Base-by-base conservation (phyloP, 208 protist genomes). In the Leishmania tropica region DNA sequence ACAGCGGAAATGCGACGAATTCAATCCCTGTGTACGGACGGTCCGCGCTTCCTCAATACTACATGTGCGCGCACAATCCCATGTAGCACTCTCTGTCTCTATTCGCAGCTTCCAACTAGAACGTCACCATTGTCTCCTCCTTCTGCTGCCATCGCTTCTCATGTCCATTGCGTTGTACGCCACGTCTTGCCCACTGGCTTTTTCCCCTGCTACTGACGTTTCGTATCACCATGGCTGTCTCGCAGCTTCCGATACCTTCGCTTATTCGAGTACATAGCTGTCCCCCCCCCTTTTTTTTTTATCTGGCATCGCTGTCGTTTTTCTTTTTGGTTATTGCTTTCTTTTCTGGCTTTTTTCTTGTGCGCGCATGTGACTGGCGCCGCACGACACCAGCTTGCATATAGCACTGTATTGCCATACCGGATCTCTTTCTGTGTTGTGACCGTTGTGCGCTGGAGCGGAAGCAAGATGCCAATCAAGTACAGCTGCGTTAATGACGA, bases 401-500 rank as follows among this genome's bases (percentile, higher is more conserved):
- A 74, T 53, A 24, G 3, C 42, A 53, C 42, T 17, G 10, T 7
- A 2, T 42, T n/a, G 17, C 45, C 45, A 2, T 45, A 28, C 40
- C 13, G 56, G 15, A 7, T 74, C 6, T 62, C 45, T 62, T 75
- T 71, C 65, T 75, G 31, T 17, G n/a, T 15, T 60, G 31, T 51
- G 6, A 45, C 45, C 19, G 58, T 28, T 17, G 17, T 54, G 10
- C 19, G 56, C 4, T n/a, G 68, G 37, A 53, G 7, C 2, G 8
- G 37, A 73, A 47, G 75, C 11, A 64, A 51, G 72, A 88, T 98
- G 95, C 92, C 95, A 28, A 98, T 98, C 83, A 93, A 94, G 85
- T 98, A 98, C 87, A 96, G 93, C 82, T 98, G 95, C 70, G 92
- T 98, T 35, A 97, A 97, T 81, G 93, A 98, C 53, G 93, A 89